Conservation (phyloP, 805 yeast genomes). For the Metschnikowia kunwiensis region DNA sequence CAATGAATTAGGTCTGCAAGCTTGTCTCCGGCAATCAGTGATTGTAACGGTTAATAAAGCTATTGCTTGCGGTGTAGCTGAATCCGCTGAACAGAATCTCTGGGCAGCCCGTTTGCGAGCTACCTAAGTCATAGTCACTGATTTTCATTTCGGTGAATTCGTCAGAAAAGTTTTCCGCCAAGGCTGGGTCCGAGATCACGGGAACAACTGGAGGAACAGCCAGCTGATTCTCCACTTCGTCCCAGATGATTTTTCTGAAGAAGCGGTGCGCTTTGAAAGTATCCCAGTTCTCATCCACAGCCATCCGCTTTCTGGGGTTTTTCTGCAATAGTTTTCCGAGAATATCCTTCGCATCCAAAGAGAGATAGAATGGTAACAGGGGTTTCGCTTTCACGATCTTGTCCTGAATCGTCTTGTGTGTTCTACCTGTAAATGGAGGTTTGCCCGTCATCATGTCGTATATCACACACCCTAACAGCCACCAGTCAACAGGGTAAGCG, state of each 20-base stretch:
- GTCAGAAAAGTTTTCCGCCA: constrained; percentile 44
- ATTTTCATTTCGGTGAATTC: constrained; percentile 40
- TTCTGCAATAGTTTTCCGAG: constrained; percentile 36
- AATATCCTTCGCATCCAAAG: constrained; percentile 42
- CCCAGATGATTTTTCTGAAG: constrained; percentile 39
- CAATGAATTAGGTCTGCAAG: no score
- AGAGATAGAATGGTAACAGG: constrained; percentile 39
- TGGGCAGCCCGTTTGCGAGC: constrained; percentile 3
- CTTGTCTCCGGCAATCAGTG: background rate
- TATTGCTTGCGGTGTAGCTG: constrained; percentile 42
- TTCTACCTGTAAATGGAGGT: constrained; percentile 45
- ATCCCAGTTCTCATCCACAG: constrained; percentile 35
- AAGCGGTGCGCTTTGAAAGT: constrained; percentile 36
- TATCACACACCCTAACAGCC: constrained; percentile 46
- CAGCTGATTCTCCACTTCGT: constrained; percentile 26
- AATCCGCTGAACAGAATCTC: constrained; percentile 38
- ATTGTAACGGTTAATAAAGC: constrained; percentile 30
- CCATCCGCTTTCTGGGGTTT: constrained; percentile 36
- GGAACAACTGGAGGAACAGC: constrained; percentile 41
- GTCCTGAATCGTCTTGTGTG: constrained; percentile 38
- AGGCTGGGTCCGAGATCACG: constrained; percentile 40
- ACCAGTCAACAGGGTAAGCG: constrained; percentile 48
- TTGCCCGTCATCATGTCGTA: constrained; percentile 43
- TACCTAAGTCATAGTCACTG: constrained; percentile 20
- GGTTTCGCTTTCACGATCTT: constrained; percentile 36